phyloP scores from a whole-genome alignment of 495 filamentous ascomycete genomes.

The Cercophora scortea region DNA sequence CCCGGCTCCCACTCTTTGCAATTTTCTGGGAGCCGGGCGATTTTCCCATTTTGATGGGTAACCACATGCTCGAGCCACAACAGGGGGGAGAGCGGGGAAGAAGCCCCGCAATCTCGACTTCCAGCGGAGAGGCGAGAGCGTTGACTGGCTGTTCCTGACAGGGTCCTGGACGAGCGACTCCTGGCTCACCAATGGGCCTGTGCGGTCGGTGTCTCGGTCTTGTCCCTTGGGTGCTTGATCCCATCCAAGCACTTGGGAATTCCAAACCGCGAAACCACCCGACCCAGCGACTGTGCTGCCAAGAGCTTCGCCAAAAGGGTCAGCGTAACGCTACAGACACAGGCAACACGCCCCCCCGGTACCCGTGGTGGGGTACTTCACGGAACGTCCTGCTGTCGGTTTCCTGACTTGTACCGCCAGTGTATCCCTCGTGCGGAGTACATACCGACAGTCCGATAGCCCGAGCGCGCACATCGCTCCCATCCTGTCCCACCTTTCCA shows the following conservation, averaged over 20 bases:
- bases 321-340: neutral
- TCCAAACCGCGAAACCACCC: conserved; percentile 5
- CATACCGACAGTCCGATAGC: neutral
- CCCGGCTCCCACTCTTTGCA: neutral
- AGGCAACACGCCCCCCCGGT: neutral
- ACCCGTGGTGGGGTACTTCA: neutral
- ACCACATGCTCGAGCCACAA: neutral
- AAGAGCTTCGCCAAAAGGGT: neutral
- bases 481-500: neutral
- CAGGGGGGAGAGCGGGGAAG: conserved; percentile 5
- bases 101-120: conserved; percentile 16
- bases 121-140: conserved; percentile 14
- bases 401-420: neutral
- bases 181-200: conserved; percentile 5
- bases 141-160: conserved; percentile 10
- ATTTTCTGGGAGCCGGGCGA: conserved; percentile 18
- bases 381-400: neutral
- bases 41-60: conserved; percentile 19
- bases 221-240: neutral
- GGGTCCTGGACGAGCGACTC: neutral
- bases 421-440: neutral
- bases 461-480: neutral
- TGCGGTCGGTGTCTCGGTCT: conserved; percentile 9
- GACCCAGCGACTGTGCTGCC: no score
- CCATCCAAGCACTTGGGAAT: conserved; percentile 10